Percentiles rank a stretch among this genome's conserved stretches.
Conservation (phyloP, 345 rosid genomes). For the Citrus glauca region DNA sequence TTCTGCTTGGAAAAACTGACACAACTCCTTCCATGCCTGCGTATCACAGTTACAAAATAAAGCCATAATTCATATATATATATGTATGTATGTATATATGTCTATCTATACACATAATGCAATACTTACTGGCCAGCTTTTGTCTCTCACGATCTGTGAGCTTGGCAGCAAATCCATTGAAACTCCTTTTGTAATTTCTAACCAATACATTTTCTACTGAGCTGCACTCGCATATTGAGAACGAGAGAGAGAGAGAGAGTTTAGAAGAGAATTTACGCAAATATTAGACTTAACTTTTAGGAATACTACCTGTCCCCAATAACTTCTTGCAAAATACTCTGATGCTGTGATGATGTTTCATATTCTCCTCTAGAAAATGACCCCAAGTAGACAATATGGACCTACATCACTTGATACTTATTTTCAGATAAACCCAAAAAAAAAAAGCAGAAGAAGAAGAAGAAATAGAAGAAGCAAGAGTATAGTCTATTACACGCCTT, state of each 20-base stretch:
- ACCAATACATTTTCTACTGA: conserved; percentile 12
- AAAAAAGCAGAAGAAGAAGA: background rate
- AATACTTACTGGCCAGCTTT: conserved; percentile 25
- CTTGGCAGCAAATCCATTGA: conserved; percentile 47
- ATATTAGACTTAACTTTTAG: too few relatives aligned
- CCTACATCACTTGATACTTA: conserved; percentile 5
- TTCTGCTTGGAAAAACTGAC: conserved; percentile 32
- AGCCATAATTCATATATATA: too few relatives aligned
- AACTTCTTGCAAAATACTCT: conserved; percentile 21
- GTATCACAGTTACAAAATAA: background rate
- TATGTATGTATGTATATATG: too few relatives aligned
- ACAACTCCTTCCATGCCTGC: conserved; percentile 24
- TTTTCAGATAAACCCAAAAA: background rate
- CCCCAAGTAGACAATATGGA: conserved; percentile 41
- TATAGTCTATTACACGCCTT: too few relatives aligned
- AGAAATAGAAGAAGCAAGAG: too few relatives aligned
- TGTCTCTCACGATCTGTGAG: conserved; percentile 32
- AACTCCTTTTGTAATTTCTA: conserved; percentile 38
- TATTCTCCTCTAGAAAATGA: conserved; percentile 22
- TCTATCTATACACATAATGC: background rate
- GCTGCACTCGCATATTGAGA: conserved; percentile 1
- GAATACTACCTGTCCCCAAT: conserved; percentile 6
- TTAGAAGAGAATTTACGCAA: background rate
- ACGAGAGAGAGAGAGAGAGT: background rate
- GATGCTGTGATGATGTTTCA: conserved; percentile 21